Base-by-base conservation (phyloP, 768 basidiomycete genomes). In the Boletus rubropictus region DNA sequence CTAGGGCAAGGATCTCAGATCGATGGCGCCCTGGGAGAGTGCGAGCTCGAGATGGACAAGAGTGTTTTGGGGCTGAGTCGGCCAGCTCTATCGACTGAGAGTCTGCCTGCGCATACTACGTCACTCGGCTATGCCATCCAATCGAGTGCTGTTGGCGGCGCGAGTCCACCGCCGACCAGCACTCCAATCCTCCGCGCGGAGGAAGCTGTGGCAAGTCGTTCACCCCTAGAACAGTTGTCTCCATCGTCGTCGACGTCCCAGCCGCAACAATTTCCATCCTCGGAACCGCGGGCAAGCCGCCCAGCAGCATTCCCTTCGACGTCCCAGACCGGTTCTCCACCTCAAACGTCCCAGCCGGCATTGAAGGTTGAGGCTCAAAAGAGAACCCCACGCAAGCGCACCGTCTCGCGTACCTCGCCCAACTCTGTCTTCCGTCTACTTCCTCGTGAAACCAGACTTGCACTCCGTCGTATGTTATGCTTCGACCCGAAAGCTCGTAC, bases 341-440 rank as follows among this genome's bases (percentile, higher is more conserved):
- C 42, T 25, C 38, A 15, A 22, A 24, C 42, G 10, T 25, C 25
- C 10, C 47, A 27, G 25, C 43, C 21, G 8, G 11, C 71, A 73
- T 14, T 69, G 70, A 50, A 69, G 69, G 21, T 74, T 73, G 51
- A 44, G 74, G 72, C 55, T 42, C 80, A 78, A 20, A 78, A 78
- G 45, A 44, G 38, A 18, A 35, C 28, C 5, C 20, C 47, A 3
- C 64, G 63, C 22, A 51, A 55, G 37, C 65, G 64, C 11, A 18
- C 55, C 0, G 32, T 33, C 5, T 67, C 66, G 11, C 25, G 37
- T 21, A 61, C 65, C 4, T 66, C 66, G 3, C 65, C 64, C 22
- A 95, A 98, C 64, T 93, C 91, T 7, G 96, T 99, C 60, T 98
- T 99, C 76, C 82, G 95, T 17, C 75, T 98, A 9, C 77, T 99